Percentiles rank a stretch among this genome's conserved stretches.
These are phyloP conservation scores for Alternaria panax DNA, from an alignment of 2,329 filamentous ascomycete genomes.

Conservation along the genomic window DNA sequence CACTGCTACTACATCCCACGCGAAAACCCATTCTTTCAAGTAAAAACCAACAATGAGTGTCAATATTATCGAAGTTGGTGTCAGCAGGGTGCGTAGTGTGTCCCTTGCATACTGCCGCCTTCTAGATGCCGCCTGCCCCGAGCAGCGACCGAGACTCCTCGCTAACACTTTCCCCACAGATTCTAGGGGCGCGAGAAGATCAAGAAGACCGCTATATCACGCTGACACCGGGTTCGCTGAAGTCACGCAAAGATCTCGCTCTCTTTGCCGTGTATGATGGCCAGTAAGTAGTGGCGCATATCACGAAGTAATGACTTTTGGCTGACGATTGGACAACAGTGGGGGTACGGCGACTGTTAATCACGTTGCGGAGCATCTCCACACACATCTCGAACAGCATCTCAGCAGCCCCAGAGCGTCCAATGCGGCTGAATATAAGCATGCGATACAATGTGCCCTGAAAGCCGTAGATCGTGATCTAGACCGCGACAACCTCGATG, in stretches of 20 bases:
- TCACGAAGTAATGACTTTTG: not conserved
- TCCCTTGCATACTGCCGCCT: constrained; percentile 3
- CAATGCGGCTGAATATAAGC: constrained; percentile 28
- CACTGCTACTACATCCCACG: not conserved
- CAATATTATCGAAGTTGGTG: constrained; percentile 26
- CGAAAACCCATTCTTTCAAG: not conserved
- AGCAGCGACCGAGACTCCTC: constrained; percentile 5
- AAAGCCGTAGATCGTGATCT: constrained; percentile 28
- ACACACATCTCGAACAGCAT: constrained; percentile 30
- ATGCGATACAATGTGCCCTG: constrained; percentile 33
- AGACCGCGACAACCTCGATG: constrained; percentile 24
- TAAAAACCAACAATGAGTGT: constrained; percentile 15
- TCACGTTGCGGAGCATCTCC: constrained; percentile 25
- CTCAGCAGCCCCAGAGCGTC: constrained; percentile 20
- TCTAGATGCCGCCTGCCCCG: constrained; percentile 5
- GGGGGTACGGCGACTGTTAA: constrained; percentile 30
- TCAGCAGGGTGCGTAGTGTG: constrained; percentile 21
- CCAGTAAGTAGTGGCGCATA: constrained; percentile 22
- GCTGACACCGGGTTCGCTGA: constrained; percentile 25
- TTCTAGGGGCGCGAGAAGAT: constrained; percentile 28
- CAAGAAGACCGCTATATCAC: constrained; percentile 35
- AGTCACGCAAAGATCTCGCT: constrained; percentile 32
- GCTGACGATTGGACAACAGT: constrained; percentile 18
- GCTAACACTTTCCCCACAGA: constrained; percentile 29
- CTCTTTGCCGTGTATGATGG: constrained; percentile 36